Evolutionary conservation across 257 asterid species (phyloP).

Genomic region (Buddleja alternifolia): DNA sequence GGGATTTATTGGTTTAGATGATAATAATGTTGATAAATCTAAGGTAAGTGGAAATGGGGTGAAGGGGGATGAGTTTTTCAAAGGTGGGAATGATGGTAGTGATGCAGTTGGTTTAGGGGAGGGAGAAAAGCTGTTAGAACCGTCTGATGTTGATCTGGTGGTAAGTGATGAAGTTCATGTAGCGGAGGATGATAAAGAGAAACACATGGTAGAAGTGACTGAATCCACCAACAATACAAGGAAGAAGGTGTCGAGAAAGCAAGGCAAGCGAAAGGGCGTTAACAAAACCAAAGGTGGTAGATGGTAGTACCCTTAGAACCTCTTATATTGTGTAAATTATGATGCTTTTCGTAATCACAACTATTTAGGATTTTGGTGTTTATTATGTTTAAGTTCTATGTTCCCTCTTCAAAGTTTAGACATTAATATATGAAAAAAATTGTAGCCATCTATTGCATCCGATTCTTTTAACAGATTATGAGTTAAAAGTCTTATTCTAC

Average conservation of each 20-base stretch:
- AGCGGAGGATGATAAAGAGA: slow-evolving; percentile 35
- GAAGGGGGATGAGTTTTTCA: slow-evolving; percentile 29
- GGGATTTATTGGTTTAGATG: slow-evolving; percentile 55
- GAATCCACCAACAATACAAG: slow-evolving; percentile 26
- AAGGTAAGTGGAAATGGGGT: slow-evolving; percentile 24
- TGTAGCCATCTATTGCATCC: neutral
- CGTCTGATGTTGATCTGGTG: slow-evolving; percentile 27
- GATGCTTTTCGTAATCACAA: slow-evolving; percentile 15
- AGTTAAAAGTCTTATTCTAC: neutral
- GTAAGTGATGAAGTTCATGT: slow-evolving; percentile 25
- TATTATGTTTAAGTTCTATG: slow-evolving; percentile 2
- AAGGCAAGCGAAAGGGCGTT: slow-evolving; percentile 35
- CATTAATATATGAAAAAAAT: neutral
- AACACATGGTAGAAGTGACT: slow-evolving; percentile 16
- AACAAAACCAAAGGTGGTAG: slow-evolving; percentile 39
- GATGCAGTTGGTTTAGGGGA: slow-evolving; percentile 28
- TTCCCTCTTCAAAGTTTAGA: slow-evolving; percentile 14
- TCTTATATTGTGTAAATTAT: slow-evolving; percentile 8
- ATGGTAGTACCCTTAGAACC: slow-evolving; percentile 49
- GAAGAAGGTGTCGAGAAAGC: slow-evolving; percentile 32
- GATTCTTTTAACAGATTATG: neutral
- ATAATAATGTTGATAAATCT: slow-evolving; percentile 10
- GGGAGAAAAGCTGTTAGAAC: slow-evolving; percentile 31
- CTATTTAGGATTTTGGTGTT: slow-evolving; percentile 14
- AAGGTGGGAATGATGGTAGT: slow-evolving; percentile 32